Percentiles rank a stretch among this genome's conserved stretches.
Conservation (phyloP, 2,329 filamentous ascomycete genomes). For the Diaporthe citriasiana region DNA sequence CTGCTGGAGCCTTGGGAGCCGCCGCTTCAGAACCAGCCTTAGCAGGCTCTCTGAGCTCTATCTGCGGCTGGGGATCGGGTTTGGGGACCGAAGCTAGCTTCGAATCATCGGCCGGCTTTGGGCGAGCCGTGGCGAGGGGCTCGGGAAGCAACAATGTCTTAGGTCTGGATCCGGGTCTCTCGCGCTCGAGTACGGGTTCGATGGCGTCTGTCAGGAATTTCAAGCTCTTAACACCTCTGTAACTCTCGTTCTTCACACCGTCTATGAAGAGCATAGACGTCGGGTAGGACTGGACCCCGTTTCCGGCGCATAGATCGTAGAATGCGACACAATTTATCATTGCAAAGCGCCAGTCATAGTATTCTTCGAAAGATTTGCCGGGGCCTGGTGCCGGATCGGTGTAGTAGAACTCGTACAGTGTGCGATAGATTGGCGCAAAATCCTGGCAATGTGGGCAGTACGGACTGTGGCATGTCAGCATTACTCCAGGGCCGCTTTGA, state of each 20-base stretch:
- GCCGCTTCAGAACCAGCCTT: conserved; percentile 45
- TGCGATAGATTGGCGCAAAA: conserved; percentile 90
- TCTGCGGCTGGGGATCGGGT: conserved; percentile 44
- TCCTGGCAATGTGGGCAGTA: conserved; percentile 80
- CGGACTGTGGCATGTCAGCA: conserved; percentile 60
- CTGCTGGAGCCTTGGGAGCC: conserved; percentile 12
- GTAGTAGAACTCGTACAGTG: conserved; percentile 93
- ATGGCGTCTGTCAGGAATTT: conserved; percentile 76
- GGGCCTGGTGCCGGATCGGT: conserved; percentile 80
- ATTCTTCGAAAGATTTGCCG: conserved; percentile 77
- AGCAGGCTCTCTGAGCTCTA: conserved; percentile 49
- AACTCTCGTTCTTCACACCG: conserved; percentile 74
- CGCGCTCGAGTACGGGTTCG: conserved; percentile 81
- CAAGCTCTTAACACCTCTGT: conserved; percentile 78
- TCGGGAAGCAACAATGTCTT: conserved; percentile 77
- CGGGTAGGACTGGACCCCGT: conserved; percentile 80
- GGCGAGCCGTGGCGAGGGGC: conserved; percentile 69
- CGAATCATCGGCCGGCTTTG: conserved; percentile 36
- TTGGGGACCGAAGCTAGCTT: conserved; percentile 37
- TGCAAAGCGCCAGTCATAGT: conserved; percentile 91
- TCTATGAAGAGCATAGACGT: conserved; percentile 85
- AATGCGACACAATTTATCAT: conserved; percentile 88
- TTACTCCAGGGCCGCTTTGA: conserved; percentile 25
- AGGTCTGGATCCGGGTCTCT: conserved; percentile 85
- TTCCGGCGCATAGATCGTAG: conserved; percentile 80